A percentile compares a stretch with the other conserved stretches of the same genome.
Conservation (phyloP, 768 basidiomycete genomes). For the Leccinum uliginosum region DNA sequence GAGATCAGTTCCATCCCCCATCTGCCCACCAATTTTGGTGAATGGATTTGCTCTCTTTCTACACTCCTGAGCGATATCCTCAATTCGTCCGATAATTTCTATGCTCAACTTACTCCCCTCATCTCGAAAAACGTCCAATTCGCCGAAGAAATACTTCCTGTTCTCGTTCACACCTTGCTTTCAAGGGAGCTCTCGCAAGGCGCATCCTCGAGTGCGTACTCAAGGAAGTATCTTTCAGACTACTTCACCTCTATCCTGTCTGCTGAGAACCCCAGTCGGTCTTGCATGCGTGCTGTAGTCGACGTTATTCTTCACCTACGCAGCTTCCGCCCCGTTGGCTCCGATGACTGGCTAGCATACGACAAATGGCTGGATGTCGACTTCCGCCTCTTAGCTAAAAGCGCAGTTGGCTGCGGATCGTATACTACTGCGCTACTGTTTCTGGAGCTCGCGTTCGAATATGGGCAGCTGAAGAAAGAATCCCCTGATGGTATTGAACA, state of each 20-base stretch:
- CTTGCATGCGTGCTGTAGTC: slow-evolving; percentile 56
- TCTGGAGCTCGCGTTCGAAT: slow-evolving; percentile 72
- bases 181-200: slow-evolving; percentile 23
- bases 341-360: slow-evolving; percentile 44
- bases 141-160: slow-evolving; percentile 65
- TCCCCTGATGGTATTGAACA: slow-evolving; percentile 46
- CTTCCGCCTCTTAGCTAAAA: slow-evolving; percentile 63
- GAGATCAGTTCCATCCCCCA: slow-evolving; percentile 34
- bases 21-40: slow-evolving; percentile 45
- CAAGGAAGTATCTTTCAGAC: slow-evolving; percentile 19
- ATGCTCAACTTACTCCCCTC: slow-evolving; percentile 60
- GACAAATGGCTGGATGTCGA: slow-evolving; percentile 83
- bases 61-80: slow-evolving; percentile 56
- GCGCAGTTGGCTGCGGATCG: slow-evolving; percentile 72
- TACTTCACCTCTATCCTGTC: slow-evolving; percentile 26
- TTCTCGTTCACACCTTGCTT: slow-evolving; percentile 70
- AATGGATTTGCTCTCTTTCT: slow-evolving; percentile 62
- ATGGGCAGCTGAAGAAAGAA: slow-evolving; percentile 28
- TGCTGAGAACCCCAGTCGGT: slow-evolving; percentile 34
- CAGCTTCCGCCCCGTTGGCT: slow-evolving; percentile 43
- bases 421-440: slow-evolving; percentile 91
- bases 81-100: slow-evolving; percentile 55
- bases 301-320: slow-evolving; percentile 80
- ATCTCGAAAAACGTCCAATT: slow-evolving; percentile 52
- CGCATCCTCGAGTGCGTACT: neutral